Percentiles rank a stretch among this genome's conserved stretches.
phyloP scores from a whole-genome alignment of 1,284 basidiomycete genomes.

The Kalmanozyma brasiliensis region DNA sequence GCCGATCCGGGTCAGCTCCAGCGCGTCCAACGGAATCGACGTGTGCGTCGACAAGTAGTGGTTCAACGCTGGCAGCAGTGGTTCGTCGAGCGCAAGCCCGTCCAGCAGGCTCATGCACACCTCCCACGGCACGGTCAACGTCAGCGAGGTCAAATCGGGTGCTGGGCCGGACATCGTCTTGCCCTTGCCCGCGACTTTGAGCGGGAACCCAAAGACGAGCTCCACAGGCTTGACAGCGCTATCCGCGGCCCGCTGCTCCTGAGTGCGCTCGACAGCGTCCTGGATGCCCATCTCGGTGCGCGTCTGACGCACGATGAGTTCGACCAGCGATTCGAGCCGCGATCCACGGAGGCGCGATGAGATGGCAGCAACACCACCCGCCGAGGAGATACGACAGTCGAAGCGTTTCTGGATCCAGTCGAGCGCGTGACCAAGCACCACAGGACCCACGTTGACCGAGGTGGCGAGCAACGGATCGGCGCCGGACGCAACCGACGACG shows the following conservation, averaged over 20 bases:
- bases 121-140: slow-evolving; percentile 51
- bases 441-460: slow-evolving; percentile 28
- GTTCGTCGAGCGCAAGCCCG: slow-evolving; percentile 19
- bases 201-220: slow-evolving; percentile 34
- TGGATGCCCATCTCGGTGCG: slow-evolving; percentile 17
- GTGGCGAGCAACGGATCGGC: slow-evolving; percentile 17
- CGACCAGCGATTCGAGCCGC: slow-evolving; percentile 34
- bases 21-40: slow-evolving; percentile 40
- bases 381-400: slow-evolving; percentile 41
- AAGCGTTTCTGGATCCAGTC: slow-evolving; percentile 53
- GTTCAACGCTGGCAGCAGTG: slow-evolving; percentile 44
- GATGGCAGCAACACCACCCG: slow-evolving; percentile 27
- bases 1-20: slow-evolving; percentile 39
- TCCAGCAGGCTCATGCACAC: slow-evolving; percentile 42
- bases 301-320: slow-evolving; percentile 41
- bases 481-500: slow-evolving; percentile 13
- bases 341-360: slow-evolving; percentile 24
- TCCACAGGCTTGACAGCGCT: slow-evolving; percentile 37
- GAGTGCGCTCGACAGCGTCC: slow-evolving; percentile 15
- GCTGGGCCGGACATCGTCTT: slow-evolving; percentile 24
- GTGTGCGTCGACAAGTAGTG: slow-evolving; percentile 44
- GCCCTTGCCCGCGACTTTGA: slow-evolving; percentile 5
- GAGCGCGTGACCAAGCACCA: slow-evolving; percentile 37
- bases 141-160: slow-evolving; percentile 32
- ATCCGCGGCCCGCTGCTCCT: slow-evolving; percentile 18